These are phyloP conservation scores for Lachnellula cervina DNA, from an alignment of 2,329 filamentous ascomycete species.

Conservation along the genomic window DNA sequence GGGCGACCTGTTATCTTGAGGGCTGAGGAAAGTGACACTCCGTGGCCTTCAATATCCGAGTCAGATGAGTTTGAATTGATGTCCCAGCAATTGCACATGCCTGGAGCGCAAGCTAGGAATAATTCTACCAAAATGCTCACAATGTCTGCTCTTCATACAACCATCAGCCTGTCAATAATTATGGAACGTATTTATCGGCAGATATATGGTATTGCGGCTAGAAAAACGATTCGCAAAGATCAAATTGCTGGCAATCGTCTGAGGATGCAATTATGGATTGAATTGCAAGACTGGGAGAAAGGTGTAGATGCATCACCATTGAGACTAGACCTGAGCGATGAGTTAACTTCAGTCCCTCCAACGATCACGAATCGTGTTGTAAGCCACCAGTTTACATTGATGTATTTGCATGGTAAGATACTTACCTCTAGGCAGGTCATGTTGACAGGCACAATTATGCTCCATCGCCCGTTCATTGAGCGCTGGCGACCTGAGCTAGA, in stretches of 20 bases:
- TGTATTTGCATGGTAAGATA: background rate
- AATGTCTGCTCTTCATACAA: constrained; percentile 27
- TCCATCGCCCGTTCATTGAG: constrained; percentile 29
- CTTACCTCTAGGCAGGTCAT: constrained; percentile 18
- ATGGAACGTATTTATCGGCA: constrained; percentile 25
- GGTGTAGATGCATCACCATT: constrained; percentile 24
- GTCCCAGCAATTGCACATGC: constrained; percentile 10
- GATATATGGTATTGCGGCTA: constrained; percentile 25
- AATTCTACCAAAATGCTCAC: constrained; percentile 24
- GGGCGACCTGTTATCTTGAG: constrained; percentile 26
- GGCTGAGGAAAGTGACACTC: constrained; percentile 26
- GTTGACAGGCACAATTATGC: constrained; percentile 24
- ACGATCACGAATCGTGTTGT: constrained; percentile 29
- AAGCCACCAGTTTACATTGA: constrained; percentile 4
- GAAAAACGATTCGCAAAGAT: constrained; percentile 26
- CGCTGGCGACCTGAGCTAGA: constrained; percentile 18
- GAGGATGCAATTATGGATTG: constrained; percentile 22
- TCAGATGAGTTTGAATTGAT: constrained; percentile 31
- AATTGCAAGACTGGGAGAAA: constrained; percentile 24
- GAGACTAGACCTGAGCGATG: constrained; percentile 23
- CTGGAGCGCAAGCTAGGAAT: constrained; percentile 8
- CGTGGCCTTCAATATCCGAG: constrained; percentile 26
- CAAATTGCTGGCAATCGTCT: constrained; percentile 21
- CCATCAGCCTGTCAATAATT: constrained; percentile 20
- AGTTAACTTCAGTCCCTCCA: constrained; percentile 24